Conservation (phyloP, 352 stramenopile species). For the Saprolegnia parasitica region DNA sequence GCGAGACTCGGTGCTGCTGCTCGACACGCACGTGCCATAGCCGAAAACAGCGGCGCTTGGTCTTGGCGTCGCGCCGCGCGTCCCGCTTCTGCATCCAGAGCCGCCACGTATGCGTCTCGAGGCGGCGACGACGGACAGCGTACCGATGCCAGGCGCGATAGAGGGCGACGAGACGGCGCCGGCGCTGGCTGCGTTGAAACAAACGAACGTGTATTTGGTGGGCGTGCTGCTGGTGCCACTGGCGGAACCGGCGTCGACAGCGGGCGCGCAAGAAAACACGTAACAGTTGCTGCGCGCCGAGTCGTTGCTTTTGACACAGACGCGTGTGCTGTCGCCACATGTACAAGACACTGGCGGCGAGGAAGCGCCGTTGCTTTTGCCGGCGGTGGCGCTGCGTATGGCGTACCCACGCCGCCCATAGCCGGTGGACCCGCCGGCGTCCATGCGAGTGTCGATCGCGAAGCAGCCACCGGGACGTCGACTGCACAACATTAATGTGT, state of each 20-base stretch:
- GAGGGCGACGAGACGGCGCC: background rate
- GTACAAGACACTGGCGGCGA: background rate
- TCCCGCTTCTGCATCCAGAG: constrained; percentile 5
- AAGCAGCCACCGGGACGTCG: background rate
- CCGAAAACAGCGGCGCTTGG: background rate
- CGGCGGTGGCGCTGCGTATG: background rate
- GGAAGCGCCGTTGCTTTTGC: background rate
- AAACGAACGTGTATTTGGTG: background rate
- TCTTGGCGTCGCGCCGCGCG: background rate
- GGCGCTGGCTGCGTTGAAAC: background rate
- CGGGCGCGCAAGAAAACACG: background rate
- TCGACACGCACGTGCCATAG: background rate
- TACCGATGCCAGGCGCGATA: background rate
- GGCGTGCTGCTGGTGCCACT: constrained; percentile 1
- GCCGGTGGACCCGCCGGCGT: background rate
- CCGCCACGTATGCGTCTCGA: background rate
- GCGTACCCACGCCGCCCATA: background rate
- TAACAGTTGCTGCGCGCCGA: background rate
- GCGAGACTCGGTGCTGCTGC: background rate
- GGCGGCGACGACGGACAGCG: background rate
- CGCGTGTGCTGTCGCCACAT: background rate
- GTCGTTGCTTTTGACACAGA: background rate
- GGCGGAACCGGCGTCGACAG: background rate
- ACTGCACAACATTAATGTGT: background rate
- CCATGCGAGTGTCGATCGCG: background rate